Evolutionary conservation across 305 asterid genomes (phyloP), one percentile per base, ranked within the genome.

Genomic region (Solanum hybrid): DNA sequence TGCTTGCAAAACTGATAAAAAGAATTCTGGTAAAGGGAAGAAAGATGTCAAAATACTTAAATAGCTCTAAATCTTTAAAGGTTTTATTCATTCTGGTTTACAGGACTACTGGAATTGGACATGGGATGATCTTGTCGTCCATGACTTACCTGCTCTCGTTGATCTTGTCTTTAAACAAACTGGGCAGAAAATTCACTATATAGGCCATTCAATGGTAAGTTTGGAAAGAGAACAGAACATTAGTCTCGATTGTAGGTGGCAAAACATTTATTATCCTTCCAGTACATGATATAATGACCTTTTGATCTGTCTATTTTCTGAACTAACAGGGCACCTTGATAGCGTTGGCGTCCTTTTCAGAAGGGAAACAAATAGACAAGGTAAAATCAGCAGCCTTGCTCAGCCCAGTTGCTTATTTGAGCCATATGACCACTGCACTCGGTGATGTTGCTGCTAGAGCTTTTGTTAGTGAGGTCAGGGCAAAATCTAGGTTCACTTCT

Each of bases 51-150:
- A 35, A 1, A 9, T 33, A 31, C 51, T 35, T 22, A 76, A 76
- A 33, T 31, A 22, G 84, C 51, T 36, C 31, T 78, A 35, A 22
- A 6, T 20, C 12, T 28, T 57, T 69, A 24, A 22, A 40, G 28
- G 57, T 24, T n/a, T 42, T 75, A 16, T 42, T 73, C 33, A 36
- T 26, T 46, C n/a, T 34, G 46, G 42, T 18, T 31, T 40, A 37
- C 90, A 95, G 98, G 90, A 89, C 18, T 95, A 91, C 81, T 97
- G 98, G 99, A 74, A 97, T 31, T 97, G 98, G 98, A 94, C 98
- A 74, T 96, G 99, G 99, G 98, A 97, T 89, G 98, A 97, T 14
- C 88, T 97, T 57, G 98, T 93, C 35, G 85, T 18, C 36, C 94
- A 95, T 37, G 99, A 97, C 89, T 89, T 97, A 16, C 96, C 97